Evolutionary conservation across 257 asterid species (phyloP).

Genomic region (Salvia hispanica): DNA sequence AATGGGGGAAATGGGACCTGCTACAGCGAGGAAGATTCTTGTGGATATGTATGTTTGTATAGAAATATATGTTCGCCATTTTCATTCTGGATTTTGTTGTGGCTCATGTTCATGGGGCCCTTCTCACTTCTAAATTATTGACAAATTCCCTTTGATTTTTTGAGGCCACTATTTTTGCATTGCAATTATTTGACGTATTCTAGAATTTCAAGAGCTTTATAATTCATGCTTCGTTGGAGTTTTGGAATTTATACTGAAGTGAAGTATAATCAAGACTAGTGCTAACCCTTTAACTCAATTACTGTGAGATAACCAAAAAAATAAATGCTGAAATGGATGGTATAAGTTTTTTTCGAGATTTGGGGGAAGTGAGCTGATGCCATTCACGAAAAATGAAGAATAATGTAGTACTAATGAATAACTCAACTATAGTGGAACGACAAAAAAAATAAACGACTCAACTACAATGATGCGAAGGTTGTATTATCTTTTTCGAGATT

Average conservation of each 20-base stretch:
- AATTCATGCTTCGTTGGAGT: neutral
- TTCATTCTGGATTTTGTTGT: slow-evolving; percentile 31
- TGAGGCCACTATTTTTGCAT: neutral
- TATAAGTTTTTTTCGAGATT: no score
- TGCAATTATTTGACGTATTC: neutral
- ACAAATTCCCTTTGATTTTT: neutral
- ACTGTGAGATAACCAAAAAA: no score
- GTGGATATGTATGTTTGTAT: slow-evolving; percentile 31
- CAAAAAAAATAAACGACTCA: no score
- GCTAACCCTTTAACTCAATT: neutral
- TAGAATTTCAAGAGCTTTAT: neutral
- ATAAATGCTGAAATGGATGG: no score
- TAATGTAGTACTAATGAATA: no score
- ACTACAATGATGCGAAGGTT: no score
- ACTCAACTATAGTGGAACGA: no score
- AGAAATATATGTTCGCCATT: slow-evolving; percentile 16
- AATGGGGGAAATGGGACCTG: slow-evolving; percentile 34
- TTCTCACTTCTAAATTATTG: slow-evolving; percentile 7
- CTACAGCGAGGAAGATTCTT: slow-evolving; percentile 40
- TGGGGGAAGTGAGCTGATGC: no score
- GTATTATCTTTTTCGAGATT: no score
- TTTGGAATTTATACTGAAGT: neutral
- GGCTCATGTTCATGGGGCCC: slow-evolving; percentile 18
- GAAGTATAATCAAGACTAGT: neutral
- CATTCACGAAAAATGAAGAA: no score